Evolutionary conservation across 140 eudicot genomes (phyloP), one percentile per base, ranked within the genome.

Genomic region (Cichorium intybus): DNA sequence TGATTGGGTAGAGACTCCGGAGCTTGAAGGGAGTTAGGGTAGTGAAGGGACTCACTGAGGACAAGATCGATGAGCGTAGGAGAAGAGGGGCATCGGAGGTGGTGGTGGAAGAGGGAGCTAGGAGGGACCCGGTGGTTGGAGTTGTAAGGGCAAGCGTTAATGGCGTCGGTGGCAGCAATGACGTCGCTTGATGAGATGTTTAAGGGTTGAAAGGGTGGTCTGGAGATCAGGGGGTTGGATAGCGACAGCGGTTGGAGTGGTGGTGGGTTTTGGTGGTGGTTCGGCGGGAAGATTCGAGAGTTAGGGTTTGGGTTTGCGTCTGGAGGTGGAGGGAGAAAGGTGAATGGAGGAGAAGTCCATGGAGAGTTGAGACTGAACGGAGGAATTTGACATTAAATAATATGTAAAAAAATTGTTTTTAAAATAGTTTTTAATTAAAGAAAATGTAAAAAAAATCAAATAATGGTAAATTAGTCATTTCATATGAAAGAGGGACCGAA

Each of bases 61-160:
- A 80, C 39, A 20, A 47, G 70, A 10, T 62, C 61, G 35, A 75
- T 29, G 11, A 78, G 73, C 14, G 77, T 50, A 29, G 80, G 78
- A 37, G 82, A 66, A 1, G 86, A 69, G 53, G 96, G 84, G 80
- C 96, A 91, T 6, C 18, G 72, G 55, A 87, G 98, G 70, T 74
- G 67, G 73, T 85, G 98, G 39, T 60, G 75, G 75, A 87, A 85
- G 80, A 87, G 96, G 76, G 88, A 84, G 48, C 48, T 22, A 5
- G 88, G 85, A 37, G 92, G 89, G 21, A 83, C 33, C 50, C 73
- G 80, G 81, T 85, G 88, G 90, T 75, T 62, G 70, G 82, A 66
- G 66, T 86, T 80, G 56, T 46, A 79, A 12, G 86, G 86, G 64
- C 93, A 88, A 20, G 86, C 63, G 77, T 62, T 33, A 63, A 77